A percentile compares a stretch with the other conserved stretches of the same genome.
phyloP scores from a whole-genome alignment of 768 basidiomycete species.

The Auricularia sp. region DNA sequence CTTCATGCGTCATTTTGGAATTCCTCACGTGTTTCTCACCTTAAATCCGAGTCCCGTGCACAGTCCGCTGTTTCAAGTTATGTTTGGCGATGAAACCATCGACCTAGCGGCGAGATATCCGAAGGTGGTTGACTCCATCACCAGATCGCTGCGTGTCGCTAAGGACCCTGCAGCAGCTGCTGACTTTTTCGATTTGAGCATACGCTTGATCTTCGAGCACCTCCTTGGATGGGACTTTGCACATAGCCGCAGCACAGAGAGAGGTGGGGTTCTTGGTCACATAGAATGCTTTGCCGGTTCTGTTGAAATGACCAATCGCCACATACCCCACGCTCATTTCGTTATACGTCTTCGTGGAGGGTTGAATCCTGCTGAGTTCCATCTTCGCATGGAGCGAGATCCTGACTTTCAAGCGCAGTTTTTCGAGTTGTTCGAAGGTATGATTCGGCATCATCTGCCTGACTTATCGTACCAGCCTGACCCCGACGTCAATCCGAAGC shows the following conservation, averaged over 20 bases:
- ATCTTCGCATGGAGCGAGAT: constrained; percentile 12
- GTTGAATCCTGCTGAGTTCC: no score
- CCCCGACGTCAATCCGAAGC: no score
- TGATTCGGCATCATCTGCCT: constrained; percentile 23
- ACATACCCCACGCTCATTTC: constrained; percentile 24
- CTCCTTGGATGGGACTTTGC: no score
- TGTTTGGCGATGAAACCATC: constrained; percentile 15
- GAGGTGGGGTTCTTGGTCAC: constrained; percentile 13
- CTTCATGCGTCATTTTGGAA: constrained; percentile 22
- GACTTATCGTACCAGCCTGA: background rate
- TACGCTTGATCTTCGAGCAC: no score
- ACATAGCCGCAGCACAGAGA: no score
- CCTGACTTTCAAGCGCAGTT: constrained; percentile 13
- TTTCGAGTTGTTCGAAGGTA: constrained; percentile 24
- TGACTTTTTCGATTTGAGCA: no score
- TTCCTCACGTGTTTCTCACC: constrained; percentile 17
- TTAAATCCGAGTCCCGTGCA: constrained; percentile 16
- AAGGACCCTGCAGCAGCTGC: no score
- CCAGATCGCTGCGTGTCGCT: no score
- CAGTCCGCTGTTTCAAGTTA: constrained; percentile 23
- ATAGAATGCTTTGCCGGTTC: constrained; percentile 22
- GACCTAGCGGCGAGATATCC: background rate
- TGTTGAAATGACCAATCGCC: constrained; percentile 17
- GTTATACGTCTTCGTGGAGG: constrained; percentile 15
- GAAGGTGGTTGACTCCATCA: no score